Conservation (phyloP, 352 stramenopile genomes). For the Phytophthora sp. region DNA sequence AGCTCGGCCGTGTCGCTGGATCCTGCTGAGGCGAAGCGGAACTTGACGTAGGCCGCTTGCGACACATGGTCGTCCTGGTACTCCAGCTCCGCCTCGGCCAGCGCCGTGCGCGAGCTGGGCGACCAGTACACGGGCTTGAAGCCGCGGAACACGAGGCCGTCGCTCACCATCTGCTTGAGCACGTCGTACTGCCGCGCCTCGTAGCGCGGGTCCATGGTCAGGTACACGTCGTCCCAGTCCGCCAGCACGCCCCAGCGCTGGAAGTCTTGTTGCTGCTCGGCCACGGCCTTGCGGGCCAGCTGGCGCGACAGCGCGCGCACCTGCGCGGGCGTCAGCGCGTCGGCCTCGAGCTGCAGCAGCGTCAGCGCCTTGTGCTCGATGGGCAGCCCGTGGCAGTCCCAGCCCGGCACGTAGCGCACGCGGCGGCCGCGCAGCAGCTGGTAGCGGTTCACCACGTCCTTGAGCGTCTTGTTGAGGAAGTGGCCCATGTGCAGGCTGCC, state of each 20-base stretch:
- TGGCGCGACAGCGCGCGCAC: conserved; percentile 91
- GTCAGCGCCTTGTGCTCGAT: conserved; percentile 99
- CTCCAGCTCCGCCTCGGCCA: conserved; percentile 98
- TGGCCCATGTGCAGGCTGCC: conserved; percentile 98
- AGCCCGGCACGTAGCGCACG: conserved; percentile 97
- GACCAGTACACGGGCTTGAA: conserved; percentile 99
- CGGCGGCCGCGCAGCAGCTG: conserved; percentile 94
- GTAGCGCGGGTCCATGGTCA: conserved; percentile 95
- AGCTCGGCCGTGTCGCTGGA: conserved; percentile 26
- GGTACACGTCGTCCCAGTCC: conserved; percentile 90
- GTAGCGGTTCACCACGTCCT: conserved; percentile 99
- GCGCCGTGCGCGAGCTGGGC: conserved; percentile 95
- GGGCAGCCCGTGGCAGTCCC: conserved; percentile 99
- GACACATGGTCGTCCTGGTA: conserved; percentile 97
- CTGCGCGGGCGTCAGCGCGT: conserved; percentile 84
- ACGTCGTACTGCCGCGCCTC: conserved; percentile 97
- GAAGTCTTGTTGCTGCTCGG: conserved; percentile 93
- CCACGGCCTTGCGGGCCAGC: conserved; percentile 94
- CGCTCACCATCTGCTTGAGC: conserved; percentile 97
- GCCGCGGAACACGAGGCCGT: conserved; percentile 97
- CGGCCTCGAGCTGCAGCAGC: conserved; percentile 75
- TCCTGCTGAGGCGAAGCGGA: conserved; percentile 61
- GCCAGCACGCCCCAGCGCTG: conserved; percentile 95
- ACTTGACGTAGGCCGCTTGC: conserved; percentile 95
- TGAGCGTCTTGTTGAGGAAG: conserved; percentile 93